A percentile compares a stretch with the other conserved stretches of the same genome.
Evolutionary conservation across 805 yeast genomes (phyloP).

Genomic region (Lachancea lanzarotensis): DNA sequence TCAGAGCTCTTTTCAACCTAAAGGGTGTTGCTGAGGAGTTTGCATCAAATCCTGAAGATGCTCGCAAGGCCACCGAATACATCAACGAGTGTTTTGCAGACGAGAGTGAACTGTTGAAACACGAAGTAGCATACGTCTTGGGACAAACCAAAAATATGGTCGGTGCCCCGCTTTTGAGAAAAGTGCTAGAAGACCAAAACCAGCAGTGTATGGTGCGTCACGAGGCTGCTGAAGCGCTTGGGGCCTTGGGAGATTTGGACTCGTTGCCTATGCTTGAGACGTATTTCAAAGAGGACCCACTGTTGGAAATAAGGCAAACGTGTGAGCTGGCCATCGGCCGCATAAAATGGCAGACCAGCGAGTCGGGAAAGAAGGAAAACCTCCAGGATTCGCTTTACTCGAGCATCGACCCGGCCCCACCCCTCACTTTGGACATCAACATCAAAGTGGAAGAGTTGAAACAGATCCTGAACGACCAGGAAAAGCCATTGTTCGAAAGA

Average conservation of each 20-base stretch:
- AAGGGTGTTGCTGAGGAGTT: slow-evolving; percentile 81
- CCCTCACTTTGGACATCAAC: slow-evolving; percentile 60
- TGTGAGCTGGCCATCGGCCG: slow-evolving; percentile 96
- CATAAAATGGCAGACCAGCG: slow-evolving; percentile 85
- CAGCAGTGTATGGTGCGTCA: slow-evolving; percentile 98
- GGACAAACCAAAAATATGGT: slow-evolving; percentile 87
- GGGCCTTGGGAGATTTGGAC: slow-evolving; percentile 81
- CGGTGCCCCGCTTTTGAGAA: slow-evolving; percentile 70
- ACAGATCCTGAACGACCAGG: slow-evolving; percentile 65
- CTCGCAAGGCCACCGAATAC: slow-evolving; percentile 65
- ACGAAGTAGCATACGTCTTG: slow-evolving; percentile 93
- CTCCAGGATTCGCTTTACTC: slow-evolving; percentile 72
- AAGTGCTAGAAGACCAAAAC: slow-evolving; percentile 54
- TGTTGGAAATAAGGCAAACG: slow-evolving; percentile 88
- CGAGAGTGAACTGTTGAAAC: slow-evolving; percentile 84
- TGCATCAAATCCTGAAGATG: slow-evolving; percentile 42
- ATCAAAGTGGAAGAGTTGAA: slow-evolving; percentile 63
- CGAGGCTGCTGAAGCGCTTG: slow-evolving; percentile 98
- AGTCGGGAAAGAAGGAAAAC: slow-evolving; percentile 54
- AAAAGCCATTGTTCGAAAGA: slow-evolving; percentile 78
- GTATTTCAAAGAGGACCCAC: slow-evolving; percentile 66
- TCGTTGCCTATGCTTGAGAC: slow-evolving; percentile 61
- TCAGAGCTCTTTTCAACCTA: slow-evolving; percentile 88
- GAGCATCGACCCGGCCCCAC: slow-evolving; percentile 98
- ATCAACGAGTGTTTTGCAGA: slow-evolving; percentile 80